Percentiles rank a stretch among this genome's conserved stretches.
Conservation (phyloP, 176 grass and related monocot genomes). For the Carex pumila region DNA sequence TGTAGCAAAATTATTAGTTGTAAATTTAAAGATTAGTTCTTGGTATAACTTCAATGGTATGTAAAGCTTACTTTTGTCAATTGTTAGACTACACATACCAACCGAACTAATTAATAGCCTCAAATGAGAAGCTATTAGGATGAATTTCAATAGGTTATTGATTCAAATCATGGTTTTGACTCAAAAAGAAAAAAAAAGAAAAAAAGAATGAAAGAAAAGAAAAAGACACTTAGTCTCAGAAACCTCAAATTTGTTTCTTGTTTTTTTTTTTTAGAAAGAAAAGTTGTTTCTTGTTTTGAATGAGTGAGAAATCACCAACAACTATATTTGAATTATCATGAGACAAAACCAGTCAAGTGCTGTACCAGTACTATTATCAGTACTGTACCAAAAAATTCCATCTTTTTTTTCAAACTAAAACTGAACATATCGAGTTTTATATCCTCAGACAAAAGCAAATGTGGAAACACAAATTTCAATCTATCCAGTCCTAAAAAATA, state of each 20-base stretch:
- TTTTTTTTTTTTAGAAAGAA: not conserved
- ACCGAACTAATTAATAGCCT: not conserved
- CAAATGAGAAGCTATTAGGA: not conserved
- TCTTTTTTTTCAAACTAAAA: not conserved
- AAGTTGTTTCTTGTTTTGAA: not conserved
- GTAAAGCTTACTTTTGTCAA: not conserved
- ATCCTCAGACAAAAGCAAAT: not conserved
- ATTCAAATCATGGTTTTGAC: too few relatives aligned
- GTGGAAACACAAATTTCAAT: not conserved
- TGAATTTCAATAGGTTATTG: not conserved
- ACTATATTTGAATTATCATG: not conserved
- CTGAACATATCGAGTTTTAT: not conserved
- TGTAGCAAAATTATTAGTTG: not conserved
- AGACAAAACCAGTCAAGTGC: not conserved
- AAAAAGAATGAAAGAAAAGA: too few relatives aligned
- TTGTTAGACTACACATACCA: not conserved
- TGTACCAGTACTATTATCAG: slow-evolving; percentile 4
- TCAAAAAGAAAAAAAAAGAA: not conserved
- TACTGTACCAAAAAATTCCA: not conserved
- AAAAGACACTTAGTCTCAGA: not conserved
- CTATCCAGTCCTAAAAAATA: not conserved
- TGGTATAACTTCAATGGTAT: not conserved
- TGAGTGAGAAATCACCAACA: not conserved
- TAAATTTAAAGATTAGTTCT: not conserved
- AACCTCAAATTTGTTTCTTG: not conserved